Evolutionary conservation across 83 land plant species (phyloP).

Genomic region (Diphasiastrum complanatum): DNA sequence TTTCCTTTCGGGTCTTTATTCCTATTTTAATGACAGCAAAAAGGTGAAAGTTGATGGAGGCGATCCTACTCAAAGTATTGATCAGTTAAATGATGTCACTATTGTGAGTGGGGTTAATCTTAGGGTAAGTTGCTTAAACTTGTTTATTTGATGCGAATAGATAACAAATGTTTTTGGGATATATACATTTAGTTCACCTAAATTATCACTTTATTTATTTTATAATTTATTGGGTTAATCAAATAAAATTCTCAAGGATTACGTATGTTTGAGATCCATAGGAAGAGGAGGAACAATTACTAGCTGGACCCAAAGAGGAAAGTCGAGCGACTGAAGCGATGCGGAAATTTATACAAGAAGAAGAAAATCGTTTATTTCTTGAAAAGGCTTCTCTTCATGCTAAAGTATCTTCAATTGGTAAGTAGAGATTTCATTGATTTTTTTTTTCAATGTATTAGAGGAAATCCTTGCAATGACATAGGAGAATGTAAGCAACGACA

Average conservation of each 20-base stretch:
- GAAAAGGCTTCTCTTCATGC: slow-evolving; percentile 69
- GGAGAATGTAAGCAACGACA: background rate
- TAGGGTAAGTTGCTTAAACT: slow-evolving; percentile 41
- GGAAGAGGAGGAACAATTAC: slow-evolving; percentile 95
- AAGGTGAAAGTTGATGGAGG: slow-evolving; percentile 77
- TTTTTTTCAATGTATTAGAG: background rate
- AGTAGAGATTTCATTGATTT: background rate
- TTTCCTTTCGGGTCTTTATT: background rate
- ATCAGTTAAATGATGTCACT: slow-evolving; percentile 94
- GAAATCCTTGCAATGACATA: background rate
- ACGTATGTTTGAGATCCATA: slow-evolving; percentile 11
- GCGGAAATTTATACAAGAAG: slow-evolving; percentile 77
- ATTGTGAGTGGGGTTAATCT: slow-evolving; percentile 96
- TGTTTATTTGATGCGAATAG: background rate
- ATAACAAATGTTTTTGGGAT: too few relatives aligned
- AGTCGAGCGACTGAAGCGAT: slow-evolving; percentile 78
- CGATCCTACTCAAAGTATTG: slow-evolving; percentile 77
- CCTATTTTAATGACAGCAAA: slow-evolving; percentile 46
- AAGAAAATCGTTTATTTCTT: slow-evolving; percentile 75
- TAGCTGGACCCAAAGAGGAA: slow-evolving; percentile 83
- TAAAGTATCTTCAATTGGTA: slow-evolving; percentile 70
- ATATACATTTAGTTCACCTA: too few relatives aligned
- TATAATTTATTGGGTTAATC: background rate
- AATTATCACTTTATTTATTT: too few relatives aligned
- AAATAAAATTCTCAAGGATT: background rate